Base-by-base conservation (phyloP, 2,329 filamentous ascomycete genomes). In the Didymella lethalis region DNA sequence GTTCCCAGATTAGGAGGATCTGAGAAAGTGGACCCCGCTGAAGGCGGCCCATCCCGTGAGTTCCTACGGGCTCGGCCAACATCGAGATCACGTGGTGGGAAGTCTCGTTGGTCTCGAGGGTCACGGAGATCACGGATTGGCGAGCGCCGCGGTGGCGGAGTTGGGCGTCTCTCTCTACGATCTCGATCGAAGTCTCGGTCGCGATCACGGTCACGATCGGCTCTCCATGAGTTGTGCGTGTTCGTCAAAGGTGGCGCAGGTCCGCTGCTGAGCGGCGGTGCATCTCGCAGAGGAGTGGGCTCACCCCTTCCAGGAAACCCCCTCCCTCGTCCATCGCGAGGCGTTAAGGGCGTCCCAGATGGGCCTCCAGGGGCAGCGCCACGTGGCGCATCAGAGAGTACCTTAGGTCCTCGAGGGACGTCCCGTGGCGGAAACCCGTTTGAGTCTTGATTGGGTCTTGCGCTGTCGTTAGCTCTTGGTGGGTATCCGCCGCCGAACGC, bases 391-490 rank as follows among this genome's bases (percentile, higher is more conserved):
- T 94, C 91, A 59, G 90, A 85, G 57, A 93, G 80, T 4, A 90
- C 91, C 76, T 93, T 92, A 11, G 93, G 92, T 0, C 91, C 93
- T 55, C 92, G 85, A 3, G 93, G 93, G 2, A 91, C 89, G 63
- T 96, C 91, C 60, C 75, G 64, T 2, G 73, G 57, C 18, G 69
- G 66, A 26, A 76, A 77, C 3, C 51, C 62, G 44, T 56, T 57
- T 5, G 71, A 62, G n/a, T 77, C 75, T 25, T 65, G 52, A 40
- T 67, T 71, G 16, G 71, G 67, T 16, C 75, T 66, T 25, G 64
- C 62, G 53, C 51, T 70, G 20, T 77, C 73, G 62, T 77, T 80
- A 51, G 76, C 77, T 50, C 78, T 77, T 32, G 84, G 82, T 55
- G 82, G 81, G 69, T 86, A 88, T 31, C 81, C 76, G 23, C 56